Evolutionary conservation across 2,329 filamentous ascomycete genomes (phyloP).

Genomic region (Malbranchea zuffiana): DNA sequence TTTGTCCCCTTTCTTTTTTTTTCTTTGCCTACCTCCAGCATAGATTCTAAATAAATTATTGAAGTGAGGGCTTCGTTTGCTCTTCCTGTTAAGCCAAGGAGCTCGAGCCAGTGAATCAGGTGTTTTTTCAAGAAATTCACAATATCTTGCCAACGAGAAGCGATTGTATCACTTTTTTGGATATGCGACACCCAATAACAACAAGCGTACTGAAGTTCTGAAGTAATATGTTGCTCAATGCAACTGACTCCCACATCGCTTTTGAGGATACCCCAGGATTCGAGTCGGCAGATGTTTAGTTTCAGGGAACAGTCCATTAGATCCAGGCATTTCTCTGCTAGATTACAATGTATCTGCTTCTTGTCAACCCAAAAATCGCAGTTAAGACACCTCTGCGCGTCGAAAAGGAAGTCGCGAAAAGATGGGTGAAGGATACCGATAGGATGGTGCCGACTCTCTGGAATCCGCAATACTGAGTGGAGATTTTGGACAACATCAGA

Average conservation of each 20-base stretch:
- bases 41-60: neutral
- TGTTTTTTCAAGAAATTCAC: slow-evolving; percentile 5
- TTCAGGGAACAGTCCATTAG: slow-evolving; percentile 11
- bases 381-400: slow-evolving; percentile 7
- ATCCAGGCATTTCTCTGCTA: slow-evolving; percentile 13
- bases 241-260: too few relatives aligned
- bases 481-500: slow-evolving; percentile 11
- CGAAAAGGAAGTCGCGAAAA: slow-evolving; percentile 22
- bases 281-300: slow-evolving; percentile 16
- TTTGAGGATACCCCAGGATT: slow-evolving; percentile 8
- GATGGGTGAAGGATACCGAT: slow-evolving; percentile 21
- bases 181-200: slow-evolving; percentile 3
- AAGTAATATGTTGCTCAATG: neutral
- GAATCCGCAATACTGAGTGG: slow-evolving; percentile 17
- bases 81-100: slow-evolving; percentile 14
- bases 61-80: neutral
- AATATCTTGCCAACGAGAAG: neutral
- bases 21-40: too few relatives aligned
- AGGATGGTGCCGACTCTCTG: slow-evolving; percentile 9
- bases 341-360: slow-evolving; percentile 9
- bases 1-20: too few relatives aligned
- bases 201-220: slow-evolving; percentile 3
- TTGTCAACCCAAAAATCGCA: slow-evolving; percentile 15
- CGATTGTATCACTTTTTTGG: neutral
- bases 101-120: slow-evolving; percentile 11